Evolutionary conservation across 192 early-diverging fungal genomes (phyloP), one percentile per base, ranked within the genome.

Genomic region (Geranomyces variabilis): DNA sequence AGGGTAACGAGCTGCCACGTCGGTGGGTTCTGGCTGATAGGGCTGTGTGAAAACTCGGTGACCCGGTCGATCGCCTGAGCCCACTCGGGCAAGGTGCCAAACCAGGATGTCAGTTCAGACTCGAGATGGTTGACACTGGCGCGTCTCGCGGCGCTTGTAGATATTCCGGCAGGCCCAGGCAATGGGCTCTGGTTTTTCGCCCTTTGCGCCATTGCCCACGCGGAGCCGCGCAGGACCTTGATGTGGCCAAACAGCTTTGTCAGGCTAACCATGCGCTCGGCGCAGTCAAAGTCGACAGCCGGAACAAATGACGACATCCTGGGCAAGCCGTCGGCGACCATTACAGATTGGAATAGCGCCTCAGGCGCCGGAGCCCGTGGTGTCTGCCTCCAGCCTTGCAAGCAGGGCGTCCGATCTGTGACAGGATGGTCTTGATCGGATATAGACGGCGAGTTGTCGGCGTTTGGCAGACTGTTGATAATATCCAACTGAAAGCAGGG

Each of bases 351-450:
- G 26, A 63, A 74, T 14, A 74, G 64, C 31, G 63, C 63, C 26
- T 74, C 72, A 0, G 72, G 72, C 19, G 72, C 63, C 5, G 72
- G 72, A 1, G 72, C 63, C 29, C 63, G 21, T 7, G 51, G 47
- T n/a, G 72, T 66, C 17, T 21, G 63, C 13, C 33, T 41, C 63
- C 63, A 65, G 34, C 63, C 72, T 19, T 63, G 61, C 19, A 74
- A 28, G 41, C 47, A 74, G 0, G 72, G 72, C 0, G 63, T 67
- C 8, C 63, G 65, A 0, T 74, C 65, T 7, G 63, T 44, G 15
- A 63, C 19, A 14, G 72, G 64, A 24, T 55, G 72, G 43, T 66
- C 70, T 49, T 29, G 33, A 24, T n/a, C 58, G 22, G 21, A 21
- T 8, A 70, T 70, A 14, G 68, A 57, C 8, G 68, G 68, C 5